Evolutionary conservation across 768 basidiomycete species (phyloP).

Genomic region (Mycena filopes): DNA sequence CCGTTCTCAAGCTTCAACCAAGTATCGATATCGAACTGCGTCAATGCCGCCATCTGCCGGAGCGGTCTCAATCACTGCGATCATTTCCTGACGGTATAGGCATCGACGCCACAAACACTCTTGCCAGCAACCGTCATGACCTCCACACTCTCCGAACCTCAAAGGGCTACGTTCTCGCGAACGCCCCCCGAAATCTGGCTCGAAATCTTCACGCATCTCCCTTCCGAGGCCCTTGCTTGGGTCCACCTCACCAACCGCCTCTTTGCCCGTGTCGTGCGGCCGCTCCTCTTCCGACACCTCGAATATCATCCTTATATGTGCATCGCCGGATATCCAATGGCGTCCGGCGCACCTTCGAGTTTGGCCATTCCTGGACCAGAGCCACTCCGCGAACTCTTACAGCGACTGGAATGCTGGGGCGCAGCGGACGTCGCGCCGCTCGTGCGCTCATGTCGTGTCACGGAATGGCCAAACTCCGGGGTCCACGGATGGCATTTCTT

Average conservation of each 20-base stretch:
- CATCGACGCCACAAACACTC: too few species aligned
- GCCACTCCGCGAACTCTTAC: not conserved
- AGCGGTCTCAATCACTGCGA: too few species aligned
- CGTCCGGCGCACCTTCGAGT: not conserved
- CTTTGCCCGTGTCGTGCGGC: not conserved
- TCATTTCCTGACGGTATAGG: too few species aligned
- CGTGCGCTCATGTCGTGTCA: not conserved
- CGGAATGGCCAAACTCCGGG: not conserved
- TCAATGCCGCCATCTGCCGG: too few species aligned
- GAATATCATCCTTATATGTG: not conserved
- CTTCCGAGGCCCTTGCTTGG: not conserved
- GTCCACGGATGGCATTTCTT: not conserved
- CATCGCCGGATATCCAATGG: not conserved
- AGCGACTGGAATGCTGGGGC: constrained; percentile 9
- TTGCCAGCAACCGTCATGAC: too few species aligned
- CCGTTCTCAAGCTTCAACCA: too few species aligned
- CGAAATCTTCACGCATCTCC: not conserved
- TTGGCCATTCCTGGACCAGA: not conserved
- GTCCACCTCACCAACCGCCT: not conserved
- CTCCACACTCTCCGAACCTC: too few species aligned
- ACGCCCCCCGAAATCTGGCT: constrained; percentile 18
- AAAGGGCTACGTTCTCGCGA: too few species aligned
- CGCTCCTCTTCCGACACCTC: constrained; percentile 3
- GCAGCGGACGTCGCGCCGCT: not conserved
- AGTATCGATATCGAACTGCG: too few species aligned